Evolutionary conservation across 768 basidiomycete genomes (phyloP), one percentile per base, ranked within the genome.

Genomic region (Auriscalpium microsporum): DNA sequence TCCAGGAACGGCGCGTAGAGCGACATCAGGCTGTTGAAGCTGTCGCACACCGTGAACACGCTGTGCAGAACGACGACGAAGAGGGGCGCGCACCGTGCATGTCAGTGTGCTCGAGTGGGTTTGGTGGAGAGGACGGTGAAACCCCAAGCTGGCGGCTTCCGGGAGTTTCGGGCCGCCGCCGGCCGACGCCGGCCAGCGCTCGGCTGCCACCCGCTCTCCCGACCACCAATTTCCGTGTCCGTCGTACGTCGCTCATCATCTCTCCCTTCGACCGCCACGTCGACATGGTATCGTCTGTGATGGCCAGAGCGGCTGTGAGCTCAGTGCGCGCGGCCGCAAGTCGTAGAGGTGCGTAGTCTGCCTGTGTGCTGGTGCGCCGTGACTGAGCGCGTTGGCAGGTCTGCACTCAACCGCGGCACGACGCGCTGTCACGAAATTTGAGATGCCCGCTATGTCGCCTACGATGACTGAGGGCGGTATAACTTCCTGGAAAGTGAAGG

Each of bases 371-470:
- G 28, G 28, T 4, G 5, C 28, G 28, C 28, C 28, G 28, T 28
- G 6, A 17, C 40, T 42, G 40, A 42, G 14, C 40, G 14, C 5
- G 37, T 37, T 45, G 52, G 37, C 62, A 86, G 83, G 74, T 55
- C 65, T 90, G 50, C 86, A 85, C 67, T 70, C 75, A 38, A 74
- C 80, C 46, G 63, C 70, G 51, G 63, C 68, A 46, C 77, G 80
- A 45, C 70, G 70, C 60, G 90, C 86, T 35, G 77, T 90, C 50
- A 84, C 88, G 48, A 79, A 83, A 58, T 80, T 95, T 56, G 74
- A 81, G 62, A 95, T 97, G 92, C 94, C 94, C 5, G 94, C 94
- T 56, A 95, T 97, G 93, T 94, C 89, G 3, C 94, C 93, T 13
- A 95, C 92, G 11, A 94, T 97, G 89, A 93, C 90, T 0, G 94